Evolutionary conservation across 2,329 filamentous ascomycete species (phyloP).

Genomic region (Clarireedia paspali): DNA sequence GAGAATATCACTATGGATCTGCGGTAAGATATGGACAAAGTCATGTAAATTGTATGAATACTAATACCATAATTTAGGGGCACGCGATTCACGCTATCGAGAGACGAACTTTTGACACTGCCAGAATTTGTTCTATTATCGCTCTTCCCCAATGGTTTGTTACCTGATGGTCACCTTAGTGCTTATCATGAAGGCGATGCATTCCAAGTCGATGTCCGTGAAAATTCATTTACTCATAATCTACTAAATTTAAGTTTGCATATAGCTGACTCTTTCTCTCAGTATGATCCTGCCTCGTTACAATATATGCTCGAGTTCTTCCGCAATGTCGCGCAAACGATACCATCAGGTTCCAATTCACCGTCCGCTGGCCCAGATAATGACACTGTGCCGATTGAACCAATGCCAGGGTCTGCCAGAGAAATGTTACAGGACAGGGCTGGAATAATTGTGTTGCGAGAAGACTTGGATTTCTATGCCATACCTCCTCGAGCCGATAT

Average conservation of each 20-base stretch:
- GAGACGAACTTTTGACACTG: constrained; percentile 89
- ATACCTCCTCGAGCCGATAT: constrained; percentile 86
- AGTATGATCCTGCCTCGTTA: constrained; percentile 95
- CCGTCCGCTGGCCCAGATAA: constrained; percentile 57
- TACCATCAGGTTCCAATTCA: constrained; percentile 65
- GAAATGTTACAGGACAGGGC: constrained; percentile 81
- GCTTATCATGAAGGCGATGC: constrained; percentile 88
- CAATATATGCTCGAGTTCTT: constrained; percentile 99
- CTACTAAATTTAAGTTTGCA: constrained; percentile 33
- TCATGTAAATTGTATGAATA: constrained; percentile 6
- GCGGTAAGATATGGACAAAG: constrained; percentile 51
- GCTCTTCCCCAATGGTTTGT: constrained; percentile 96
- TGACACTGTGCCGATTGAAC: constrained; percentile 62
- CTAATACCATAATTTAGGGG: constrained; percentile 51
- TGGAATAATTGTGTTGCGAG: constrained; percentile 91
- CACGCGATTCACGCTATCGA: constrained; percentile 84
- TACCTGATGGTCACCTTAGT: constrained; percentile 93
- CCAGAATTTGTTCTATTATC: constrained; percentile 96
- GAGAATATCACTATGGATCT: constrained; percentile 94
- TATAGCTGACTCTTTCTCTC: constrained; percentile 37
- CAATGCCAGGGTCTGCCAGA: constrained; percentile 59
- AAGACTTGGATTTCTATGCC: constrained; percentile 95
- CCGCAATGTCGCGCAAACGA: constrained; percentile 91
- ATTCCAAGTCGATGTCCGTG: constrained; percentile 92
- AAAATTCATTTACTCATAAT: constrained; percentile 27